Evolutionary conservation across 2,329 filamentous ascomycete species (phyloP).

Genomic region (Alternaria dauci): DNA sequence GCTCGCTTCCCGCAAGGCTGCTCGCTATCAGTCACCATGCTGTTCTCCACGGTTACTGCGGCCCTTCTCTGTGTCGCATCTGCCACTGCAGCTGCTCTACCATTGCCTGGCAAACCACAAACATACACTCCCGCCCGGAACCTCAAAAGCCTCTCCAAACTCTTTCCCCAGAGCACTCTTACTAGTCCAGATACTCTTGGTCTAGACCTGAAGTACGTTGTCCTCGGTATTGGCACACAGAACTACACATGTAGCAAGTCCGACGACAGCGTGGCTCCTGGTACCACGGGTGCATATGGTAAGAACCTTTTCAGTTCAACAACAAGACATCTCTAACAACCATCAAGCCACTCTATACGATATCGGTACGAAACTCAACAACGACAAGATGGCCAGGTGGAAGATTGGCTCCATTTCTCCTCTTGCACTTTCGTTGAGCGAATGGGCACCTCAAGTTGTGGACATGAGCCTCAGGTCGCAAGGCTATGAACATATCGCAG

Average conservation of each 20-base stretch:
- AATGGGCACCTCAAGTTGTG: conserved; percentile 28
- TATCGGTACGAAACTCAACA: conserved; percentile 43
- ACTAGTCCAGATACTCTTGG: conserved; percentile 34
- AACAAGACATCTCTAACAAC: conserved; percentile 16
- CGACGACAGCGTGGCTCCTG: conserved; percentile 37
- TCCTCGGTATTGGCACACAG: conserved; percentile 61
- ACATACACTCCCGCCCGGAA: conserved; percentile 27
- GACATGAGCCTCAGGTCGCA: conserved; percentile 37
- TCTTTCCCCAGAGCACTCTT: conserved; percentile 43
- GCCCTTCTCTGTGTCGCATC: conserved; percentile 33
- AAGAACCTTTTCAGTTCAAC: conserved; percentile 13
- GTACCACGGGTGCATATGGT: conserved; percentile 47
- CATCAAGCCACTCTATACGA: conserved; percentile 47
- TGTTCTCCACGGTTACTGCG: conserved; percentile 36
- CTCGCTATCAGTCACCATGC: conserved; percentile 33
- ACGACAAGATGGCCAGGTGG: conserved; percentile 40
- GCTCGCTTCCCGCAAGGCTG: neutral
- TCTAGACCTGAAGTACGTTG: conserved; percentile 55
- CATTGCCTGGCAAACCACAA: conserved; percentile 17
- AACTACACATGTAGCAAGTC: conserved; percentile 58
- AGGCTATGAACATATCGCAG: conserved; percentile 57
- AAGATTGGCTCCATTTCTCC: conserved; percentile 45
- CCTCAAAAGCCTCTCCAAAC: conserved; percentile 35
- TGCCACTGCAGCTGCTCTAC: conserved; percentile 26
- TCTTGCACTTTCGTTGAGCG: conserved; percentile 43